Conservation (phyloP, 169 alveolate genomes). For the Eimeria maxima region DNA sequence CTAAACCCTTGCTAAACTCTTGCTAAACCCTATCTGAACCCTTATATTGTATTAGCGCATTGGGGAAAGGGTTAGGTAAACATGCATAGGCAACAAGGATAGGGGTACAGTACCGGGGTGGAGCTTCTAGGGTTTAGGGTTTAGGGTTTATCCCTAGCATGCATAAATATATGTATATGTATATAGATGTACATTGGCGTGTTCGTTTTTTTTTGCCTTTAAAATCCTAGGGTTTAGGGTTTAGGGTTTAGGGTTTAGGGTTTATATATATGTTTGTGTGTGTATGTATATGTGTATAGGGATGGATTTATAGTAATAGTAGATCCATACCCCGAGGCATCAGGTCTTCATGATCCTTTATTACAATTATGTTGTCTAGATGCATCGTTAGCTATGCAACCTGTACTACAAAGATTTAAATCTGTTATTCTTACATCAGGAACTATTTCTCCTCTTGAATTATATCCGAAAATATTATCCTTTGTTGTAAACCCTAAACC, state of each 20-base stretch:
- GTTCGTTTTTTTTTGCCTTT: no score
- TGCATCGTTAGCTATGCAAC: slow-evolving; percentile 98
- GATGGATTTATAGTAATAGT: slow-evolving; percentile 97
- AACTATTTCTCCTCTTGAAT: slow-evolving; percentile 98
- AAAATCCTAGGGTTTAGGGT: slow-evolving; percentile 20
- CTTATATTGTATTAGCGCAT: background rate
- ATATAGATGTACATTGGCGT: no score
- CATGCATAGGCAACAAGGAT: background rate
- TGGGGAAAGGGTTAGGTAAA: background rate
- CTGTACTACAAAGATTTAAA: slow-evolving; percentile 93
- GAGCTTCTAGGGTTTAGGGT: background rate
- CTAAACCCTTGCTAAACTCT: no score
- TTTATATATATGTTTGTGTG: no score
- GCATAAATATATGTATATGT: no score
- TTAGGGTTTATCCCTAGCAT: no score
- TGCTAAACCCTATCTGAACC: no score
- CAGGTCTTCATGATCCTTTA: slow-evolving; percentile 96
- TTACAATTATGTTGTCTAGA: slow-evolving; percentile 97
- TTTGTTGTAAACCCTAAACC: slow-evolving; percentile 86
- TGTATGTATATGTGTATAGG: slow-evolving; percentile 66
- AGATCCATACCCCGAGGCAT: slow-evolving; percentile 98
- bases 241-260: slow-evolving; percentile 37
- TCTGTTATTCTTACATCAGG: slow-evolving; percentile 98
- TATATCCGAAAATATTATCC: slow-evolving; percentile 96
- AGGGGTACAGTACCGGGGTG: background rate